Evolutionary conservation across 2,329 filamentous ascomycete species (phyloP).

Genomic region (Botrytis tulipae): DNA sequence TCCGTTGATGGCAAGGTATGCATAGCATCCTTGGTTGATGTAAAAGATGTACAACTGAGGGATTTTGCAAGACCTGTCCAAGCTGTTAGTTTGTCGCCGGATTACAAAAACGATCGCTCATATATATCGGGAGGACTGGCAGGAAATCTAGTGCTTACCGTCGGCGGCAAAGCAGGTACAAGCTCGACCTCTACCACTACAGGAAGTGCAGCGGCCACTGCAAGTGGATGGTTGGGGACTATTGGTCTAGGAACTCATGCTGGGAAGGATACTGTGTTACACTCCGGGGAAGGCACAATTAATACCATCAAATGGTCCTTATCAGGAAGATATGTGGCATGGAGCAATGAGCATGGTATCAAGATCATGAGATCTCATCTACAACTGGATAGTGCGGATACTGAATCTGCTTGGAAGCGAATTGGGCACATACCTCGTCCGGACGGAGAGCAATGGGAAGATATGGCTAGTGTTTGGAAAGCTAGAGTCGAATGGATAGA

Average conservation of each 20-base stretch:
- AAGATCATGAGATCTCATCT: constrained; percentile 95
- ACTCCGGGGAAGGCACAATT: constrained; percentile 89
- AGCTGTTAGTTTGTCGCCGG: constrained; percentile 88
- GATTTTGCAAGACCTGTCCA: constrained; percentile 94
- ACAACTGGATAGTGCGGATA: constrained; percentile 71
- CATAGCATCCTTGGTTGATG: constrained; percentile 79
- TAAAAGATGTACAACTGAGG: constrained; percentile 84
- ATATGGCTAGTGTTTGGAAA: constrained; percentile 96
- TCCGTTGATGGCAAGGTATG: constrained; percentile 97
- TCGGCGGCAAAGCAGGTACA: constrained; percentile 73
- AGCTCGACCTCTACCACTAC: constrained; percentile 84
- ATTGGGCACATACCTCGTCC: constrained; percentile 91
- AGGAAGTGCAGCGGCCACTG: constrained; percentile 75
- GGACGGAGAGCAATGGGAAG: constrained; percentile 83
- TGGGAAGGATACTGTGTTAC: constrained; percentile 82
- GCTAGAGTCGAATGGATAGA: constrained; percentile 91
- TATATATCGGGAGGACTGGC: constrained; percentile 90
- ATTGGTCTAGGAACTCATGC: constrained; percentile 77
- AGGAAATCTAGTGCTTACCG: constrained; percentile 82
- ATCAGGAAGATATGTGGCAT: constrained; percentile 87
- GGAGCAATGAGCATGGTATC: constrained; percentile 95
- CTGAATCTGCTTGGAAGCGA: constrained; percentile 87
- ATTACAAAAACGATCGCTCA: constrained; percentile 83
- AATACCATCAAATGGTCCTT: constrained; percentile 92
- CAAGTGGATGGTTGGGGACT: constrained; percentile 86